These are phyloP conservation scores for Spathaspora sp. DNA, from an alignment of 805 yeast genomes.

Conservation along the genomic window DNA sequence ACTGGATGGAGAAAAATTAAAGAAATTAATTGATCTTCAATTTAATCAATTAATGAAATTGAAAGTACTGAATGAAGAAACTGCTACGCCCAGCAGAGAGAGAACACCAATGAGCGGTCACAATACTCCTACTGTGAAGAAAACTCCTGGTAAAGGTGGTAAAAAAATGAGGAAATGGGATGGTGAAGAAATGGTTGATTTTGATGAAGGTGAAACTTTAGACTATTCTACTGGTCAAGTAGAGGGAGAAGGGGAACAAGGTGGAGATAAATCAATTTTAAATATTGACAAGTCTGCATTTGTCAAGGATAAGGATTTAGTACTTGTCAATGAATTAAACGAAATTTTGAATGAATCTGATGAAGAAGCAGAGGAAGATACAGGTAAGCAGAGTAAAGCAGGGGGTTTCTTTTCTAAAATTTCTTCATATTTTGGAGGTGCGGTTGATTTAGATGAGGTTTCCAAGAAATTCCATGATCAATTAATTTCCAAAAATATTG, in stretches of 20 bases:
- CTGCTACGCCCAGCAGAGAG: neutral
- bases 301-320: slow-evolving; percentile 34
- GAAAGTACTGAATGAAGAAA: slow-evolving; percentile 12
- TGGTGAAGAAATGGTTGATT: slow-evolving; percentile 33
- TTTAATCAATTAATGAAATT: slow-evolving; percentile 34
- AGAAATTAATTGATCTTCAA: slow-evolving; percentile 34
- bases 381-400: neutral
- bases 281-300: slow-evolving; percentile 31
- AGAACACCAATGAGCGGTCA: neutral
- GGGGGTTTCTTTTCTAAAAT: slow-evolving; percentile 31
- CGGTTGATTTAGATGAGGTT: slow-evolving; percentile 55
- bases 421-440: slow-evolving; percentile 34
- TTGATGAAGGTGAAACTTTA: slow-evolving; percentile 16
- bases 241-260: slow-evolving; percentile 10
- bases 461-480: slow-evolving; percentile 68
- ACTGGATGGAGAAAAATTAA: slow-evolving; percentile 21
- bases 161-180: slow-evolving; percentile 45
- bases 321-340: slow-evolving; percentile 37
- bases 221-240: slow-evolving; percentile 28
- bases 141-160: slow-evolving; percentile 3
- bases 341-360: slow-evolving; percentile 34
- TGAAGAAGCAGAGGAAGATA: slow-evolving; percentile 14
- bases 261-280: slow-evolving; percentile 4
- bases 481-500: slow-evolving; percentile 80
- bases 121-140: slow-evolving; percentile 5